Conservation (phyloP, 768 basidiomycete genomes). For the Pleurotus giganteus region DNA sequence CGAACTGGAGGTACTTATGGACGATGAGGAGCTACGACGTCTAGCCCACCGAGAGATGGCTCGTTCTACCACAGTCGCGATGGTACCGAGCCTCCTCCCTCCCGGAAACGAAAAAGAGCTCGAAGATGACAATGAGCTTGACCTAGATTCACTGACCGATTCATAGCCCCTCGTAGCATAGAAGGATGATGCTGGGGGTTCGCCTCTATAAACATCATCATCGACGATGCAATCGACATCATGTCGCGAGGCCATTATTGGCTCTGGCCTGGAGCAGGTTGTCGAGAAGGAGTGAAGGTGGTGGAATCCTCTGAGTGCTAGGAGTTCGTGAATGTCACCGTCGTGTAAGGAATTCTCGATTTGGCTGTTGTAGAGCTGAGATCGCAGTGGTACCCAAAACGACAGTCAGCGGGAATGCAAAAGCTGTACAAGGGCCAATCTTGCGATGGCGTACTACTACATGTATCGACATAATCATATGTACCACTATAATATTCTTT, state of each 20-base stretch:
- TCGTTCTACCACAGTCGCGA: constrained; percentile 63
- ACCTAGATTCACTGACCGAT: constrained; percentile 27
- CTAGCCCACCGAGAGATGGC: constrained; percentile 75
- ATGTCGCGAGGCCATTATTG: background rate
- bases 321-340: background rate
- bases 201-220: constrained; percentile 63
- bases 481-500: constrained; percentile 15
- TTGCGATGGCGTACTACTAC: too few species aligned
- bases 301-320: background rate
- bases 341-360: too few species aligned
- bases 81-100: constrained; percentile 44
- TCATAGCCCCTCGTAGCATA: constrained; percentile 16
- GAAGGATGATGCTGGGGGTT: constrained; percentile 32
- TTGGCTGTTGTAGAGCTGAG: background rate
- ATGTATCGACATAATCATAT: too few species aligned
- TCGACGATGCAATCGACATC: constrained; percentile 25
- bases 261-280: background rate
- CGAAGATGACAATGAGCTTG: constrained; percentile 38
- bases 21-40: constrained; percentile 31
- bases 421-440: too few species aligned
- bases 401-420: too few species aligned
- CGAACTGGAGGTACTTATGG: background rate
- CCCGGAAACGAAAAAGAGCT: constrained; percentile 35
- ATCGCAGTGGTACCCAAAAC: too few species aligned
- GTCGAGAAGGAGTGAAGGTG: background rate